phyloP scores from a whole-genome alignment of 495 filamentous ascomycete species.

The Geopyxis carbonaria region DNA sequence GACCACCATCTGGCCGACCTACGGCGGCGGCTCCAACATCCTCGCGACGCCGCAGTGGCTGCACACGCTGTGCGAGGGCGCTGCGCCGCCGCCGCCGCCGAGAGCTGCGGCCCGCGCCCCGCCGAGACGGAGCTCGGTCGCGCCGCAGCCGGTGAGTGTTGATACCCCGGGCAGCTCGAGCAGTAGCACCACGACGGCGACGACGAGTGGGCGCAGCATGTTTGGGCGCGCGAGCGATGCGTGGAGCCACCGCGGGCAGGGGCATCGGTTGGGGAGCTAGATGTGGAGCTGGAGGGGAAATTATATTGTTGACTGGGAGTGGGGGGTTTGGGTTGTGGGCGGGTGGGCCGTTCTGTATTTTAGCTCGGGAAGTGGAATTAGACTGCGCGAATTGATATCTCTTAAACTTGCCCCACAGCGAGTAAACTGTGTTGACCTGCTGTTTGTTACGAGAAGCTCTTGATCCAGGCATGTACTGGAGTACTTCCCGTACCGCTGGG shows the following conservation, averaged over 20 bases:
- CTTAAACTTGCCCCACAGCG: too few relatives aligned
- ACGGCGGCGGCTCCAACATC: slow-evolving; percentile 17
- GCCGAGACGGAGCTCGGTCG: slow-evolving; percentile 8
- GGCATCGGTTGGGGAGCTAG: slow-evolving; percentile 21
- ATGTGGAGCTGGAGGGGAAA: too few relatives aligned
- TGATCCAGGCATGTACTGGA: too few relatives aligned
- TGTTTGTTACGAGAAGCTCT: too few relatives aligned
- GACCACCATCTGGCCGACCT: slow-evolving; percentile 21
- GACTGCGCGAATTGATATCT: too few relatives aligned
- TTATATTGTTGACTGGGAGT: too few relatives aligned
- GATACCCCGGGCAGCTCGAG: background rate
- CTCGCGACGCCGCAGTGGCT: slow-evolving; percentile 16
- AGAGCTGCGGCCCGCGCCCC: slow-evolving; percentile 13
- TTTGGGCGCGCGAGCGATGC: slow-evolving; percentile 12
- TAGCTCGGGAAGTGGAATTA: too few relatives aligned
- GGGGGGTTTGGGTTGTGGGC: too few relatives aligned
- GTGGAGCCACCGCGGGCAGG: slow-evolving; percentile 21
- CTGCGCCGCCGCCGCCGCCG: slow-evolving; percentile 9
- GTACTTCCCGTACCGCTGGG: too few relatives aligned
- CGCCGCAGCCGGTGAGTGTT: slow-evolving; percentile 5
- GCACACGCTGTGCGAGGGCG: slow-evolving; percentile 14
- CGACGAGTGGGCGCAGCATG: slow-evolving; percentile 12
- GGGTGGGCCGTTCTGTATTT: too few relatives aligned
- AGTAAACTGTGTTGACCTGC: too few relatives aligned
- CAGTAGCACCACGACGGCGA: too few relatives aligned